Evolutionary conservation across 139 green algal genomes (phyloP).

Genomic region (Chlorella vulgaris): DNA sequence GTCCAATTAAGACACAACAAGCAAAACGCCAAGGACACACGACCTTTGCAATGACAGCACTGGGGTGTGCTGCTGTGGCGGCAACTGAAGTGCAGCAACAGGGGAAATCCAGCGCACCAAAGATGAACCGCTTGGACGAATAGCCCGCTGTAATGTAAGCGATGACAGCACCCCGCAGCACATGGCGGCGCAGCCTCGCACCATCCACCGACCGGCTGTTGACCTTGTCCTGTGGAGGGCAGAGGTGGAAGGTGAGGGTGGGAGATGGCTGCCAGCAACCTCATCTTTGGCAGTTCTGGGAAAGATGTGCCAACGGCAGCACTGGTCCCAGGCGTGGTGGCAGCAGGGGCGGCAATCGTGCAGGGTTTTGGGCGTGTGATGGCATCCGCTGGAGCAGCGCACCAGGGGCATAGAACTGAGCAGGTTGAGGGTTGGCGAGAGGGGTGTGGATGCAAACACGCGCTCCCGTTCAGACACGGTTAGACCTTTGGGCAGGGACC

Average conservation of each 20-base stretch:
- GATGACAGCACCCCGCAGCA: constrained; percentile 80
- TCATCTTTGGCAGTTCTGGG: no score
- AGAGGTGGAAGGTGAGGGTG: not conserved
- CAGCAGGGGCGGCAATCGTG: not conserved
- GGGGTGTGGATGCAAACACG: constrained; percentile 59
- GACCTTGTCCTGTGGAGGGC: not conserved
- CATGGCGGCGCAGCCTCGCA: constrained; percentile 65
- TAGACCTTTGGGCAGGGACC: constrained; percentile 74
- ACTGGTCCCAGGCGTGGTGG: no score
- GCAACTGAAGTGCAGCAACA: no score
- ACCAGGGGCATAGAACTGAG: constrained; percentile 46
- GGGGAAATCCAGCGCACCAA: constrained; percentile 42
- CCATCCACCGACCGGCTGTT: constrained; percentile 40
- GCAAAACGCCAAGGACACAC: no score
- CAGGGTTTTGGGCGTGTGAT: not conserved
- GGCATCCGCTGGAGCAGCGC: not conserved
- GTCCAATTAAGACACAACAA: no score
- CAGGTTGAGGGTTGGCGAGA: constrained; percentile 62
- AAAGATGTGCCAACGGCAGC: no score
- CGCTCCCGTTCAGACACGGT: constrained; percentile 57
- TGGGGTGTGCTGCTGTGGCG: no score
- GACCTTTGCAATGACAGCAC: no score
- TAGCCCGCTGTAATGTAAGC: constrained; percentile 82
- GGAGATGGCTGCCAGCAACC: not conserved
- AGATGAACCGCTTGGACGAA: constrained; percentile 86